These are phyloP conservation scores for Aspergillus transmontanensis DNA, from an alignment of 2,329 filamentous ascomycete species.

Conservation along the genomic window DNA sequence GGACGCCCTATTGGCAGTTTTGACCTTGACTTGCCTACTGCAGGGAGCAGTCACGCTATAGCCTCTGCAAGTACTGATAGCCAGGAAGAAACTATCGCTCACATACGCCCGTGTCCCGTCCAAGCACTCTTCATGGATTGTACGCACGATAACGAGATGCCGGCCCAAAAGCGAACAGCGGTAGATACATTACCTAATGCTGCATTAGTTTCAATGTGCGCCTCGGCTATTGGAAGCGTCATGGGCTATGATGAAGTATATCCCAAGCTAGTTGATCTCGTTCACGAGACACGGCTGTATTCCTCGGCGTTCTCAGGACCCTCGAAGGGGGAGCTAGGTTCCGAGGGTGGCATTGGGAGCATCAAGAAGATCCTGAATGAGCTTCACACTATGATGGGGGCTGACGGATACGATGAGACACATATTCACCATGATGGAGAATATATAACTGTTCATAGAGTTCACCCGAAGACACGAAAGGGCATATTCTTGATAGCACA, in stretches of 20 bases:
- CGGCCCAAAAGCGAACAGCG: slow-evolving; percentile 91
- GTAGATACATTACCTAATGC: slow-evolving; percentile 93
- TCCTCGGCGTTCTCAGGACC: slow-evolving; percentile 70
- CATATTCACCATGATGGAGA: slow-evolving; percentile 96
- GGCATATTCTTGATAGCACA: slow-evolving; percentile 96
- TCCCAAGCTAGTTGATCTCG: slow-evolving; percentile 87
- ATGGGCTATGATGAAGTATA: slow-evolving; percentile 99
- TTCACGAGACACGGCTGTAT: slow-evolving; percentile 84
- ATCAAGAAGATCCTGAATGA: slow-evolving; percentile 93
- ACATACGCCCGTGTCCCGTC: slow-evolving; percentile 83
- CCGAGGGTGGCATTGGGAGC: slow-evolving; percentile 82
- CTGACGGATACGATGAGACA: slow-evolving; percentile 90
- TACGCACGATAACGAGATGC: slow-evolving; percentile 96
- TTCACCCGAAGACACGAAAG: slow-evolving; percentile 88
- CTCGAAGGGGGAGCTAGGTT: slow-evolving; percentile 56
- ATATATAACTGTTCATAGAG: slow-evolving; percentile 93
- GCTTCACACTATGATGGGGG: slow-evolving; percentile 93
- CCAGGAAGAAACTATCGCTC: slow-evolving; percentile 67
- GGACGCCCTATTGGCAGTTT: slow-evolving; percentile 96
- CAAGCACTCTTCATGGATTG: slow-evolving; percentile 99
- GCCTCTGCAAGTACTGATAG: slow-evolving; percentile 33
- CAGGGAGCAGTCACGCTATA: slow-evolving; percentile 54
- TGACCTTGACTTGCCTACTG: slow-evolving; percentile 83
- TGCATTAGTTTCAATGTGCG: slow-evolving; percentile 93
- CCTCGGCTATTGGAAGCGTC: slow-evolving; percentile 90